Evolutionary conservation across 2,329 filamentous ascomycete genomes (phyloP).

Genomic region (Stromatinia cepivora): DNA sequence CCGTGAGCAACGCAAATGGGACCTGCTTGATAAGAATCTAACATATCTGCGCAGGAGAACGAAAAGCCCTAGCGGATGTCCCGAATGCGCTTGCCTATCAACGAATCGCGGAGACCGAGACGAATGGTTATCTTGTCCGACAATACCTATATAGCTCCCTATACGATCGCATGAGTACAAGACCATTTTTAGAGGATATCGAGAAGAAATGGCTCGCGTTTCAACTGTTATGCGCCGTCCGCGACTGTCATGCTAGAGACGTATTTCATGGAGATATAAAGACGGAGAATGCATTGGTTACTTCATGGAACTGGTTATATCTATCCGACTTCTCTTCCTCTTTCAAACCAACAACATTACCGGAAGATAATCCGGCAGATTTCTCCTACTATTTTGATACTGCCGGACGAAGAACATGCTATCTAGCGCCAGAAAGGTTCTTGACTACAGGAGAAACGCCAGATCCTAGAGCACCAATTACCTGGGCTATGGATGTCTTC

Average conservation of each 20-base stretch:
- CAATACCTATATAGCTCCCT: slow-evolving; percentile 96
- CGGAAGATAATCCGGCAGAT: slow-evolving; percentile 94
- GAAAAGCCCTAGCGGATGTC: slow-evolving; percentile 74
- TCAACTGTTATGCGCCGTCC: slow-evolving; percentile 86
- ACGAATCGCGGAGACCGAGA: slow-evolving; percentile 86
- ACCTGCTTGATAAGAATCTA: slow-evolving; percentile 21
- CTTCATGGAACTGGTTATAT: slow-evolving; percentile 99
- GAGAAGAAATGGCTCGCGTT: slow-evolving; percentile 99
- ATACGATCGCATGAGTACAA: slow-evolving; percentile 94
- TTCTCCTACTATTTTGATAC: slow-evolving; percentile 98
- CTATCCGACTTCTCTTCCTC: slow-evolving; percentile 95
- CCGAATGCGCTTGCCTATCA: slow-evolving; percentile 92
- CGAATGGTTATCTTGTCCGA: slow-evolving; percentile 87
- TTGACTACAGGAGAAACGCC: slow-evolving; percentile 67
- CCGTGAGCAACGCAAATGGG: slow-evolving; percentile 51
- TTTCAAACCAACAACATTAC: slow-evolving; percentile 91
- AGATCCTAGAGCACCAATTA: slow-evolving; percentile 62
- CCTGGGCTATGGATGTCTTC: slow-evolving; percentile 99
- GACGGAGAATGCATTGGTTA: slow-evolving; percentile 94
- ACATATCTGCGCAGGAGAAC: slow-evolving; percentile 61
- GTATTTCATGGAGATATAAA: slow-evolving; percentile 98
- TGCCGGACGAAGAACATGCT: slow-evolving; percentile 87
- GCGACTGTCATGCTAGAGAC: slow-evolving; percentile 86
- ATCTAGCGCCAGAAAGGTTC: slow-evolving; percentile 92
- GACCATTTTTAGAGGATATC: slow-evolving; percentile 94